These are phyloP conservation scores for Lolium rigidum DNA, from an alignment of 176 grass and related monocot species.

Conservation along the genomic window DNA sequence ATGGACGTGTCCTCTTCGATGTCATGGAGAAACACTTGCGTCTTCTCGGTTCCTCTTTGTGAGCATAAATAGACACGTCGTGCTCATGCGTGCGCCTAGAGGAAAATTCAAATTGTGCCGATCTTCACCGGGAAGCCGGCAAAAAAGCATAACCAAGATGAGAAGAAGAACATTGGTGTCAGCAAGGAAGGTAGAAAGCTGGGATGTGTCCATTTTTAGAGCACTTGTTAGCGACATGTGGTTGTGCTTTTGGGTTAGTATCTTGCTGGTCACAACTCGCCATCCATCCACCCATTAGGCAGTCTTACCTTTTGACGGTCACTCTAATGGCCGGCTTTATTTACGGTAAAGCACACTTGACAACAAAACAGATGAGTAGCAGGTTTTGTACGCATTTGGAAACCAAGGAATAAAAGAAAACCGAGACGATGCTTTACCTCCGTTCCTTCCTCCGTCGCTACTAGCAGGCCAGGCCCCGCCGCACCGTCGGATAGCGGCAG, in stretches of 20 bases:
- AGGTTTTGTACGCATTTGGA: too few relatives aligned
- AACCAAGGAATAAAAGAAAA: too few relatives aligned
- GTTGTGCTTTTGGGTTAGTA: background rate
- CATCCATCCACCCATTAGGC: background rate
- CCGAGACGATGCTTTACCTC: conserved; percentile 19
- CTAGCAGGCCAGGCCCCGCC: too few relatives aligned
- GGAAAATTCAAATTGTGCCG: background rate
- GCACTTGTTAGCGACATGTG: background rate
- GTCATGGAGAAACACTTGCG: background rate
- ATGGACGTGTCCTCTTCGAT: background rate
- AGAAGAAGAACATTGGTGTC: conserved; percentile 3
- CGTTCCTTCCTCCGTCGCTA: background rate
- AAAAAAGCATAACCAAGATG: conserved; percentile 8
- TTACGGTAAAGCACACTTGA: background rate
- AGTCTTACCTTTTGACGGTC: background rate
- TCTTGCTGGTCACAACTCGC: background rate
- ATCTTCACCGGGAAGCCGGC: background rate
- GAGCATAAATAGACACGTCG: background rate
- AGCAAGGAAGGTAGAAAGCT: background rate
- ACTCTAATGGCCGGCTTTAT: background rate
- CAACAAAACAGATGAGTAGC: too few relatives aligned
- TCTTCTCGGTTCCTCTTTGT: background rate
- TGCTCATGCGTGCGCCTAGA: background rate
- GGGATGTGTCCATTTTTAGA: conserved; percentile 25
- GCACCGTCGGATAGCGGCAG: background rate